Evolutionary conservation across 208 protist species (phyloP), one percentile per base, ranked within the genome.

Genomic region (Tritrichomonas musculus): DNA sequence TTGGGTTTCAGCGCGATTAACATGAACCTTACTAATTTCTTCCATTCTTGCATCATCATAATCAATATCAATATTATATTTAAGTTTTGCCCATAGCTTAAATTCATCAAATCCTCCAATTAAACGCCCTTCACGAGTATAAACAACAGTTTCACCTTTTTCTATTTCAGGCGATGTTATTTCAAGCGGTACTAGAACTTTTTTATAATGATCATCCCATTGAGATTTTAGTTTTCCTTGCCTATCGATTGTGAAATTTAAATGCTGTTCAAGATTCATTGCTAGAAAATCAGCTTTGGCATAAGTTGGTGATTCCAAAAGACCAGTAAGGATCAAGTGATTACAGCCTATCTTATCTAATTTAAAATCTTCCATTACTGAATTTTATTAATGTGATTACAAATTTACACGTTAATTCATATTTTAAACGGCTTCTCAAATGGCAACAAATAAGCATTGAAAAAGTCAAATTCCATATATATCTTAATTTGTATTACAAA

Each of bases 171-270:
- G n/a, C 4, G 73, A 84, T 84, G 73, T 84, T 33, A 84, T 84
- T 53, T 84, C 73, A 22, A 84, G 44, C 9, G 73, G 73, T 11
- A 84, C 73, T n/a, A 84, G 73, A 25, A n/a, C 25, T 33, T 84
- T 84, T 84, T 84, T 3, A 44, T 84, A 84, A 53, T 84, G 53
- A 33, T 84, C 73, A 13, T 49, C 17, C 73, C 73, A 84, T 84
- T 84, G 73, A 53, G 27, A 33, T 53, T 33, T 33, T 84, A 84
- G 53, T 84, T 84, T 84, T 49, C 73, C 73, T 30, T 84, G 73
- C 17, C 73, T 9, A 22, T 84, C 73, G 44, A 84, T 84, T 17
- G 27, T 33, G 22, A 53, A 84, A 20, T 44, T 25, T 33, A 84
- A 33, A 53, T 53, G 44, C 30, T 84, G 73, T n/a, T 84, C 73